Base-by-base conservation (phyloP, 805 yeast species). In the Helenozyma baotianmanensis region DNA sequence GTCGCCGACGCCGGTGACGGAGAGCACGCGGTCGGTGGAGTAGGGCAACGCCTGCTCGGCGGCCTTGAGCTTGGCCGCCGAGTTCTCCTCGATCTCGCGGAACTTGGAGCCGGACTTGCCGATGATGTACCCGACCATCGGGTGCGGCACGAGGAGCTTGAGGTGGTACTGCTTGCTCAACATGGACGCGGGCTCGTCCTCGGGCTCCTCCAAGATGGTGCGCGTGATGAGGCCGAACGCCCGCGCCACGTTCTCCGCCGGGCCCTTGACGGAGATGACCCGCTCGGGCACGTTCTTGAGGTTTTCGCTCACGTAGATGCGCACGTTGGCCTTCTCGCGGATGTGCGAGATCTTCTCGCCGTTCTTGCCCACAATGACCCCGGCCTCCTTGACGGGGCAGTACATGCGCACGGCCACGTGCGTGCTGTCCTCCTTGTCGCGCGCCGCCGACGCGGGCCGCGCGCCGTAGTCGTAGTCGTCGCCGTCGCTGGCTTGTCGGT, bases 1-100 rank as follows among this genome's bases (percentile, higher is more conserved):
- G 60, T 86, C 95, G 1, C 88, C 87, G 10, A 83, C 90, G 6
- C 95, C 95, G 4, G 72, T 64, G 6, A 86, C 72, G 15, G 78
- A 68, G 29, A 87, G 62, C 14, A 82, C 66, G 38, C 95, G 69
- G 54, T 87, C 96, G 11, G 88, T 84, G 1, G 90, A 81, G 39
- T 72, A 74, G 1, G 92, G 84, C 43, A 87, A 60, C 11, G 80
- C 74, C 28, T 76, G 74, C 25, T 81, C 86, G 15, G 81, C 83
- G 2, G 94, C 92, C 44, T 70, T 74, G 35, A 87, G 66, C 36
- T 74, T 70, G 2, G 95, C 89, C 3, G 90, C 88, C 11, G 92
- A 82, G 40, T 72, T 71, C 35, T 81, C 88, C 56, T 86, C 95
- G 42, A 86, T 84, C 54, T 85, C 90, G 44, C 85, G 69, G 51